These are phyloP conservation scores for Candida boleticola DNA, from an alignment of 805 yeast species.

Conservation along the genomic window DNA sequence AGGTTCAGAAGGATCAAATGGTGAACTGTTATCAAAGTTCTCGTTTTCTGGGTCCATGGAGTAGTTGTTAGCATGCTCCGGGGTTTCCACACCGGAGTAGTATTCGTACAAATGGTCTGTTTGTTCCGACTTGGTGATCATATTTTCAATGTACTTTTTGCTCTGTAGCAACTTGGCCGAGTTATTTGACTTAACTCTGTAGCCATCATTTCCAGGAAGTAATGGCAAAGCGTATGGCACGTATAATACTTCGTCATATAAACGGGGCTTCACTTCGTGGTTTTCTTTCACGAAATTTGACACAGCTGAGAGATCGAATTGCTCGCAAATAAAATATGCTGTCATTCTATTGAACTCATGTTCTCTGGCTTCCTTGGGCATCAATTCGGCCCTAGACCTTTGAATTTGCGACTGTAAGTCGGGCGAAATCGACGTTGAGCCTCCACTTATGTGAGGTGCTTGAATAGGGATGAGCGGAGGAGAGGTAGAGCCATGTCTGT, in stretches of 20 bases:
- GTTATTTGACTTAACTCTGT: slow-evolving; percentile 68
- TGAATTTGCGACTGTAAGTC: slow-evolving; percentile 30
- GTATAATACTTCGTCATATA: slow-evolving; percentile 91
- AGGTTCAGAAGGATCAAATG: slow-evolving; percentile 91
- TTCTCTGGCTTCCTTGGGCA: slow-evolving; percentile 58
- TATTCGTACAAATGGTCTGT: slow-evolving; percentile 91
- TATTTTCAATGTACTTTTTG: slow-evolving; percentile 62
- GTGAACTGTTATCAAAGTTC: slow-evolving; percentile 44
- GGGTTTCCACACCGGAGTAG: slow-evolving; percentile 74
- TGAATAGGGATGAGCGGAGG: slow-evolving; percentile 8
- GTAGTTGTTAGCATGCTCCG: slow-evolving; percentile 52
- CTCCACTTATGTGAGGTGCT: slow-evolving; percentile 9
- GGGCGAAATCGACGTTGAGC: slow-evolving; percentile 6
- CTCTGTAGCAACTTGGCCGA: slow-evolving; percentile 43
- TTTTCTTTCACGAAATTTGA: slow-evolving; percentile 60
- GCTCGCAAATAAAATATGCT: slow-evolving; percentile 87
- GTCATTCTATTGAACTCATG: slow-evolving; percentile 79
- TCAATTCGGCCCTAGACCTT: slow-evolving; percentile 51
- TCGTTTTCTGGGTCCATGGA: slow-evolving; percentile 45
- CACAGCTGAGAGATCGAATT: slow-evolving; percentile 63
- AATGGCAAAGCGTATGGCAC: slow-evolving; percentile 87
- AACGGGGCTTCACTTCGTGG: slow-evolving; percentile 82
- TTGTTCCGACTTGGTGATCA: slow-evolving; percentile 78
- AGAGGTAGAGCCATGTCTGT: slow-evolving; percentile 6
- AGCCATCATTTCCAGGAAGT: slow-evolving; percentile 79